A percentile compares a stretch with the other conserved stretches of the same genome.
These are phyloP conservation scores for Aspergillus japonicus DNA, from an alignment of 2,329 filamentous ascomycete species.

Conservation along the genomic window DNA sequence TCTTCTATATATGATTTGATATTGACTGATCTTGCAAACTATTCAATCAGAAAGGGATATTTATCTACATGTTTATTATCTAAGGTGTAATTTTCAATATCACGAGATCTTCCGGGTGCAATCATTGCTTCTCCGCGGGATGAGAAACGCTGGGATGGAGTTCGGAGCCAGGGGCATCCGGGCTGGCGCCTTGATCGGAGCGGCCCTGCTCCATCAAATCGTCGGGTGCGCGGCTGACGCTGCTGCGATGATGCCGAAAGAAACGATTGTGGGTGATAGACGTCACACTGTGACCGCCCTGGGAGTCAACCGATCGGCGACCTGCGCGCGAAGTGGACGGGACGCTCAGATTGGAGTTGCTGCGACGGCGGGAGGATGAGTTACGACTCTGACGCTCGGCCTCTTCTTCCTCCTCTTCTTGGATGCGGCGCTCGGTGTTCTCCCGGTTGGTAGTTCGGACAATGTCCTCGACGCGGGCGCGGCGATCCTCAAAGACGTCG, in stretches of 20 bases:
- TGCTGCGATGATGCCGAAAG: constrained; percentile 52
- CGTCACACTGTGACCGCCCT: constrained; percentile 31
- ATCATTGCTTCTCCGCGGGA: constrained; percentile 8
- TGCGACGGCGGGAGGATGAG: constrained; percentile 28
- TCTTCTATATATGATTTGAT: neutral
- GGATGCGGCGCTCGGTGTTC: constrained; percentile 39
- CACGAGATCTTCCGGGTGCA: neutral
- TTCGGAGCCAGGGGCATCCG: neutral
- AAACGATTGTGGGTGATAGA: constrained; percentile 60
- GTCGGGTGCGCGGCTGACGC: constrained; percentile 30
- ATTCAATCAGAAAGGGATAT: neutral
- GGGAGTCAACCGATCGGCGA: constrained; percentile 32
- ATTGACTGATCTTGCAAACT: neutral
- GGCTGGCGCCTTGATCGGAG: constrained; percentile 29
- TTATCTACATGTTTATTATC: neutral
- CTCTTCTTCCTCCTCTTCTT: constrained; percentile 37
- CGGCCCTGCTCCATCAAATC: constrained; percentile 51
- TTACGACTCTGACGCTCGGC: constrained; percentile 28
- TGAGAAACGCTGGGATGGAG: constrained; percentile 15
- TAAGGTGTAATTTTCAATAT: neutral
- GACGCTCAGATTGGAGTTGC: constrained; percentile 24
- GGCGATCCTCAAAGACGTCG: constrained; percentile 63
- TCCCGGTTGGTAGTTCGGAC: constrained; percentile 42
- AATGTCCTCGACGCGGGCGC: constrained; percentile 42
- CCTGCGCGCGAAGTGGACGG: constrained; percentile 20